Evolutionary conservation across 2,329 filamentous ascomycete species (phyloP), one percentile per base, ranked within the genome.

Genomic region (Parastagonospora avenae): DNA sequence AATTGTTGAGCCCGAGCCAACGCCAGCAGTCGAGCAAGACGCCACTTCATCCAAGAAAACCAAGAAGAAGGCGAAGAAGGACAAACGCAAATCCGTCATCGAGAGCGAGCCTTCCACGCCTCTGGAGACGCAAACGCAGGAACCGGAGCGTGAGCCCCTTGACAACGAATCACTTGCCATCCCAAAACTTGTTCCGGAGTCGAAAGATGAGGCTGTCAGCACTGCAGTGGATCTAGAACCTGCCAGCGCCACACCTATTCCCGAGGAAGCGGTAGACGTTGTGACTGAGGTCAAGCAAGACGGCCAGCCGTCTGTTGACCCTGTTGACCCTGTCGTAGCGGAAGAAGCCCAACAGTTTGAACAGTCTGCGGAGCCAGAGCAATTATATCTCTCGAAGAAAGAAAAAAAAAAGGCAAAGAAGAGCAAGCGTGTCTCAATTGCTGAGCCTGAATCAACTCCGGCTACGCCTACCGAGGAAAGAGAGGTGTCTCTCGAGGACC

Each of bases 61-160:
- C 40, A 64, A 63, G 48, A 66, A 63, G 51, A 62, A 64, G 42
- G 51, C 42, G 1, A 63, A 64, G 50, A 63, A 64, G 31, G 51
- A 35, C 5, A 64, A 63, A 27, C 50, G 55, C 16, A 41, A 40
- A 10, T 56, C 55, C 8, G 10, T 59, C 9, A 46, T 37, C n/a
- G 58, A 51, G 15, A 48, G 42, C 27, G 52, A 56, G 11, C 48
- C 38, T 6, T 45, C 52, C 11, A 47, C 50, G 8, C 43, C 48
- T 11, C 14, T 55, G 2, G 50, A 53, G 12, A 33, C 36, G 14
- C 42, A 44, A 4, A 37, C 42, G 5, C 36, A 37, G 15, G 53
- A 61, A 30, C 32, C 42, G 5, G 40, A 33, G 27, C 16, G 28
- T 32, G 36, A 38, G 6, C 31, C 46, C 12, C 40, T 49, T 6